These are phyloP conservation scores for Aspergillus nidulans DNA, from an alignment of 495 filamentous ascomycete species.

Conservation along the genomic window DNA sequence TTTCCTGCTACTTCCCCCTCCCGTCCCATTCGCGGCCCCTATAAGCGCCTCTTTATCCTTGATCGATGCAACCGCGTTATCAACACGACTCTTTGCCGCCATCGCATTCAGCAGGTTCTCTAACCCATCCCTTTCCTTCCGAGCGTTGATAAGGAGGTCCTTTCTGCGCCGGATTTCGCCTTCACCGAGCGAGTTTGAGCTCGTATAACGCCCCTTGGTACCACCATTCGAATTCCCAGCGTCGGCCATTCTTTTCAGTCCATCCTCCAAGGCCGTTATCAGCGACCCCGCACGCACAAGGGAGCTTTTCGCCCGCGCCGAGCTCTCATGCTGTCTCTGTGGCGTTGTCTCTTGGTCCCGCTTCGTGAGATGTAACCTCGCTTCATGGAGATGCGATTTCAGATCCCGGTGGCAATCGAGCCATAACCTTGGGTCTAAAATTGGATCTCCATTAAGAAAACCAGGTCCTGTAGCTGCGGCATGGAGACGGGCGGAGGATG, in stretches of 20 bases:
- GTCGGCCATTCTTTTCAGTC: conserved; percentile 49
- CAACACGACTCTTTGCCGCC: conserved; percentile 51
- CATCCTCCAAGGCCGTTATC: conserved; percentile 64
- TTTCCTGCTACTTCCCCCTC: conserved; percentile 9
- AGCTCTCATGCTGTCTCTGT: conserved; percentile 70
- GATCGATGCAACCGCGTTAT: conserved; percentile 44
- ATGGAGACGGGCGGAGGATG: conserved; percentile 34
- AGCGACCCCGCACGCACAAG: conserved; percentile 70
- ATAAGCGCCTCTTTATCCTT: conserved; percentile 56
- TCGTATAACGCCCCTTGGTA: not conserved
- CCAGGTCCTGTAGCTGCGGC: conserved; percentile 42
- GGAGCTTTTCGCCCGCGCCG: conserved; percentile 73
- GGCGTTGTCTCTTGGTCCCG: conserved; percentile 69
- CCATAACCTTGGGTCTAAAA: conserved; percentile 79
- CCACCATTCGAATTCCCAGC: conserved; percentile 1
- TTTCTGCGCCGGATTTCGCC: conserved; percentile 81
- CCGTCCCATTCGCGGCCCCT: conserved; percentile 15
- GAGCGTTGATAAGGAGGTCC: conserved; percentile 72
- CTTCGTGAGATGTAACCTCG: conserved; percentile 65
- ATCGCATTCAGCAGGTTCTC: conserved; percentile 75
- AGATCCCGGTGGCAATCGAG: conserved; percentile 79
- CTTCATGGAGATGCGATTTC: conserved; percentile 78
- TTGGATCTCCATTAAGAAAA: conserved; percentile 37
- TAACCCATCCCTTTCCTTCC: conserved; percentile 80
- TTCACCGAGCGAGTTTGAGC: conserved; percentile 55